Evolutionary conservation across 352 stramenopile species (phyloP).

Genomic region (Phytophthora hybrid): DNA sequence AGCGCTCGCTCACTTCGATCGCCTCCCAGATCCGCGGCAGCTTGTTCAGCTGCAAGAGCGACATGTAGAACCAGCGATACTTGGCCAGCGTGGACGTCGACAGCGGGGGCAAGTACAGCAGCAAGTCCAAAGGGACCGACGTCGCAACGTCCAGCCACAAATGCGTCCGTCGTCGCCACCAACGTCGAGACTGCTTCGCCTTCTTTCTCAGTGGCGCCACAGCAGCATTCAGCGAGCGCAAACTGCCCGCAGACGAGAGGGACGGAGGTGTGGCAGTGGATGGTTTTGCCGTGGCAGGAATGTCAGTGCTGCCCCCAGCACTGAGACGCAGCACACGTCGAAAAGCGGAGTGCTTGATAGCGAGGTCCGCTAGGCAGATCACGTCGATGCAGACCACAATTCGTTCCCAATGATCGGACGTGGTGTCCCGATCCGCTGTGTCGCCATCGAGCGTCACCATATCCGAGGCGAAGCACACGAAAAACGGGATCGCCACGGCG

Average conservation of each 20-base stretch:
- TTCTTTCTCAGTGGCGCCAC: neutral
- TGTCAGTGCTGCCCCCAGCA: constrained; percentile 24
- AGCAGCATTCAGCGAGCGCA: neutral
- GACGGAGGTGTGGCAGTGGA: neutral
- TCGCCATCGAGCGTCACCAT: constrained; percentile 30
- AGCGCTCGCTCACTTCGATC: constrained; percentile 57
- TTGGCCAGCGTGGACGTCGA: constrained; percentile 16
- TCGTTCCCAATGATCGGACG: constrained; percentile 41
- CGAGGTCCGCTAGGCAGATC: constrained; percentile 61
- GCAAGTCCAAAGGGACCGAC: constrained; percentile 55
- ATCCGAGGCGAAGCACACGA: constrained; percentile 67
- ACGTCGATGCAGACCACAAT: constrained; percentile 56
- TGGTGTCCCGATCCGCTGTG: neutral
- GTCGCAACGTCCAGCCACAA: constrained; percentile 46
- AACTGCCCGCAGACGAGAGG: constrained; percentile 11
- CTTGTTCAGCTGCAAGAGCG: constrained; percentile 72
- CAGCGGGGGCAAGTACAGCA: constrained; percentile 56
- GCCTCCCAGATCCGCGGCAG: constrained; percentile 56
- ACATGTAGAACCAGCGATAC: constrained; percentile 65
- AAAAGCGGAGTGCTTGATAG: constrained; percentile 68
- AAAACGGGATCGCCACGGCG: constrained; percentile 61
- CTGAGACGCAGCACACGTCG: constrained; percentile 50
- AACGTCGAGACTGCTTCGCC: constrained; percentile 9
- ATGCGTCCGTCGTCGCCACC: neutral
- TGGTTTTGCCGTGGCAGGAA: constrained; percentile 6